These are phyloP conservation scores for Suhomyces sp. DNA, from an alignment of 805 yeast genomes.

Conservation along the genomic window DNA sequence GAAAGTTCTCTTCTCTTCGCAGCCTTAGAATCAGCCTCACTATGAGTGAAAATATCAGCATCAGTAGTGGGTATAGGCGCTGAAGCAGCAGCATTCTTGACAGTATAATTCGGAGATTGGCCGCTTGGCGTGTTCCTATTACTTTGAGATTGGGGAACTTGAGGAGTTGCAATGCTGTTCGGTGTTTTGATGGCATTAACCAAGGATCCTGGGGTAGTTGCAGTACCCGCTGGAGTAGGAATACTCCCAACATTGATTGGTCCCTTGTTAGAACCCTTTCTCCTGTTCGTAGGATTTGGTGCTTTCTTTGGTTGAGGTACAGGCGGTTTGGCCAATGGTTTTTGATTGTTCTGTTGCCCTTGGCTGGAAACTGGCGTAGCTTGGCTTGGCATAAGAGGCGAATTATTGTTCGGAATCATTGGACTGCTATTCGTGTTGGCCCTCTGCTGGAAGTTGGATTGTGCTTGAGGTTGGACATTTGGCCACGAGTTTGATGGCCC, in stretches of 20 bases:
- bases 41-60: slow-evolving; percentile 23
- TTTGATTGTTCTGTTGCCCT: slow-evolving; percentile 3
- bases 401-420: slow-evolving; percentile 20
- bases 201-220: slow-evolving; percentile 39
- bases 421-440: slow-evolving; percentile 24
- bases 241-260: slow-evolving; percentile 24
- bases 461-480: slow-evolving; percentile 11
- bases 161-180: slow-evolving; percentile 44
- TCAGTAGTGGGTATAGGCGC: slow-evolving; percentile 12
- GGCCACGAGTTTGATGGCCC: slow-evolving; percentile 16
- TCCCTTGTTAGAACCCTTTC: slow-evolving; percentile 24
- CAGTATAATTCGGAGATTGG: slow-evolving; percentile 32
- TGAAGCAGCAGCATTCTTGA: slow-evolving; percentile 6
- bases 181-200: slow-evolving; percentile 44
- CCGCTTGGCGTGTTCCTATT: slow-evolving; percentile 43
- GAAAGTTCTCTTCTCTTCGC: slow-evolving; percentile 48
- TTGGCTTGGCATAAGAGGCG: slow-evolving; percentile 12
- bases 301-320: slow-evolving; percentile 11
- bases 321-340: slow-evolving; percentile 8
- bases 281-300: slow-evolving; percentile 16
- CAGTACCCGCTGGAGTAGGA: slow-evolving; percentile 37
- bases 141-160: slow-evolving; percentile 34
- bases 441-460: slow-evolving; percentile 8
- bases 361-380: slow-evolving; percentile 4
- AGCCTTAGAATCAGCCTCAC: slow-evolving; percentile 41